phyloP scores from a whole-genome alignment of 2,329 filamentous ascomycete genomes.

The Colletotrichum sojae region DNA sequence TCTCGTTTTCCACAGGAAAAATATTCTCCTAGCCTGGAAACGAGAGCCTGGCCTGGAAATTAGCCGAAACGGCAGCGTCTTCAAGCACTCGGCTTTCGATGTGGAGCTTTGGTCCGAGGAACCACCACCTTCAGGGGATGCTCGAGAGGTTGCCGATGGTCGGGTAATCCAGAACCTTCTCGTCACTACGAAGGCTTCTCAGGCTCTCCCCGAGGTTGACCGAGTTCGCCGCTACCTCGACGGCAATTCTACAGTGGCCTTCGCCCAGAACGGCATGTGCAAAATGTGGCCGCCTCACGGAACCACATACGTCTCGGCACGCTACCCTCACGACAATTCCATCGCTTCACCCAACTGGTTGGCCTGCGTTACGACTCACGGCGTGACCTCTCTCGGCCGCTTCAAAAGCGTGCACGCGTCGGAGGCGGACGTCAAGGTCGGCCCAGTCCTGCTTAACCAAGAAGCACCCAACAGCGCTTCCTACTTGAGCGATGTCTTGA shows the following conservation, averaged over 20 bases:
- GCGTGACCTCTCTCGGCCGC: constrained; percentile 64
- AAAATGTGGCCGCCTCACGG: constrained; percentile 70
- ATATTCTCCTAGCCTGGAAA: constrained; percentile 64
- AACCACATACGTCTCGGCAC: constrained; percentile 55
- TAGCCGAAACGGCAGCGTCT: constrained; percentile 50
- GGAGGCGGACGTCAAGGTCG: constrained; percentile 62
- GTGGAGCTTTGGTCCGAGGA: constrained; percentile 70
- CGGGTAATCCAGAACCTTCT: constrained; percentile 78
- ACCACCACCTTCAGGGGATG: constrained; percentile 52
- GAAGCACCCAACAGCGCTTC: constrained; percentile 34
- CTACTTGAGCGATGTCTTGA: constrained; percentile 60
- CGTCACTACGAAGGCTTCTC: constrained; percentile 81
- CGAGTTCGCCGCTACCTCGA: constrained; percentile 74
- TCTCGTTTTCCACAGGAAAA: constrained; percentile 79
- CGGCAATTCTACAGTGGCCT: constrained; percentile 78
- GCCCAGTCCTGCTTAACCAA: constrained; percentile 57
- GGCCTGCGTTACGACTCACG: constrained; percentile 73
- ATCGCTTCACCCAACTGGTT: constrained; percentile 75
- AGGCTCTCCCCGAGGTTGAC: constrained; percentile 74
- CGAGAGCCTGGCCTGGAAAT: constrained; percentile 61
- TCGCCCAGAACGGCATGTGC: constrained; percentile 92
- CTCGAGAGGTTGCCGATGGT: constrained; percentile 57
- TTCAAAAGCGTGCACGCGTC: constrained; percentile 69
- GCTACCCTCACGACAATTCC: constrained; percentile 52
- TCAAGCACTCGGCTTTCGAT: constrained; percentile 57